Evolutionary conservation across 257 asterid species (phyloP).

Genomic region (Rhazya stricta): DNA sequence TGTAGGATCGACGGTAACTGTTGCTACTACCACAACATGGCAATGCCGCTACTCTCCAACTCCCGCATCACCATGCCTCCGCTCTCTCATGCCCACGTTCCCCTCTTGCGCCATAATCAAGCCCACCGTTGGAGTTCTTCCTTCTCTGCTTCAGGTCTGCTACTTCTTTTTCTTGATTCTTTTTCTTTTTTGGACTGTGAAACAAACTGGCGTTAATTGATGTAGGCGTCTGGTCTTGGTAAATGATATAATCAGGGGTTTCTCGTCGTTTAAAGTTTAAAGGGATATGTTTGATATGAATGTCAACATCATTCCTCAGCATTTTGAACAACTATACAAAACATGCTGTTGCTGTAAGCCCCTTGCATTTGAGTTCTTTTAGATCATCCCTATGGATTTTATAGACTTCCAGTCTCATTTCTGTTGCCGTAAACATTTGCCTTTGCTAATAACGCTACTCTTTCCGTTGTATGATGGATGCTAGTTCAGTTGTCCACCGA

Average conservation of each 20-base stretch:
- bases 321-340: background rate
- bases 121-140: background rate
- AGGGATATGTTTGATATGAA: background rate
- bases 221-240: background rate
- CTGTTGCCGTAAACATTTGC: background rate
- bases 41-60: background rate
- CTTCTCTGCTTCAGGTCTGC: conserved; percentile 21
- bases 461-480: background rate
- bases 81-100: background rate
- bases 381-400: background rate
- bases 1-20: too few relatives aligned
- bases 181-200: background rate
- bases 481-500: too few relatives aligned
- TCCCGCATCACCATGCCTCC: background rate
- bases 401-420: background rate
- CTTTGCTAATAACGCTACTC: background rate
- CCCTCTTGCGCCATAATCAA: background rate
- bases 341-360: background rate
- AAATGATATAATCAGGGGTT: background rate
- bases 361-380: background rate
- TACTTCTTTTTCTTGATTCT: background rate
- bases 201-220: background rate
- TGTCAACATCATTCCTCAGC: background rate
- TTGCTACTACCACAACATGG: background rate
- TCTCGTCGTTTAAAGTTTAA: background rate